These are phyloP conservation scores for Pleomassaria siparia DNA, from an alignment of 2,329 filamentous ascomycete genomes.

Conservation along the genomic window DNA sequence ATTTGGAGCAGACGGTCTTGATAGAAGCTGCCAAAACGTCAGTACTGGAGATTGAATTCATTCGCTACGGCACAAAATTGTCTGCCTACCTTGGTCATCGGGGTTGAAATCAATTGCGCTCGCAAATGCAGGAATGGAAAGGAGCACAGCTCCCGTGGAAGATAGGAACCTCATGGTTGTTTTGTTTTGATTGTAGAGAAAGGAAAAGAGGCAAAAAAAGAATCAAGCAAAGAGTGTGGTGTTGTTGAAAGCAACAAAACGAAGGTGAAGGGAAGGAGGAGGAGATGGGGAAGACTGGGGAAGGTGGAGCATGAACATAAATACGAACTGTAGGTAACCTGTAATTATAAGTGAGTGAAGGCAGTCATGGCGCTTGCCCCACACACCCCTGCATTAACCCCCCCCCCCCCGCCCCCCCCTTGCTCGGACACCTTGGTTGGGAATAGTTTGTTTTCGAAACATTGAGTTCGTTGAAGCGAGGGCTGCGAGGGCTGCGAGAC, in stretches of 20 bases:
- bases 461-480: constrained; percentile 22
- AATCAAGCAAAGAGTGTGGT: constrained; percentile 25
- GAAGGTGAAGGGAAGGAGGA: constrained; percentile 12
- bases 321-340: background rate
- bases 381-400: background rate
- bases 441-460: constrained; percentile 1
- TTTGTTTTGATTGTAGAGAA: constrained; percentile 2
- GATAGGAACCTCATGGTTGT: constrained; percentile 36
- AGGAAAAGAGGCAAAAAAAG: constrained; percentile 14
- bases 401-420: background rate
- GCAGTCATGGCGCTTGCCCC: background rate
- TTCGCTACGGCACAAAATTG: background rate
- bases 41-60: background rate
- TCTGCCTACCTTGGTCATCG: constrained; percentile 26
- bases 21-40: constrained; percentile 26
- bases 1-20: constrained; percentile 27
- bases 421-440: background rate
- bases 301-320: background rate
- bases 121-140: constrained; percentile 31
- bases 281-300: constrained; percentile 19
- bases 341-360: constrained; percentile 4
- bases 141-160: constrained; percentile 39
- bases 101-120: constrained; percentile 34
- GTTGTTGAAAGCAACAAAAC: constrained; percentile 25
- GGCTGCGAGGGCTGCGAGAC: constrained; percentile 19